Evolutionary conservation across 441 rosid genomes (phyloP).

Genomic region (Erodium texanum): DNA sequence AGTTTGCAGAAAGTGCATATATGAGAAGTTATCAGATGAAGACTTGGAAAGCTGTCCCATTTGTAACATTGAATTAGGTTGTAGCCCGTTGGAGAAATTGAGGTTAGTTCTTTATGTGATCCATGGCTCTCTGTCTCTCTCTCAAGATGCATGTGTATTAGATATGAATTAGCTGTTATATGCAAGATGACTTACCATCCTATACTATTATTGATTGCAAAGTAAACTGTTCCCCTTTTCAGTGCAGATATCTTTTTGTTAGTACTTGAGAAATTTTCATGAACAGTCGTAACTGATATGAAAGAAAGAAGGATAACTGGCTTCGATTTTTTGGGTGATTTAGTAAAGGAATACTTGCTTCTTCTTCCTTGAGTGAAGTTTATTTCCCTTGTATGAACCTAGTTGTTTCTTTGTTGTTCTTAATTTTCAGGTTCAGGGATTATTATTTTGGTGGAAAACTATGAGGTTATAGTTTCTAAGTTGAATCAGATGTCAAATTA

Average conservation of each 20-base stretch:
- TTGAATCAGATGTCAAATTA: background rate
- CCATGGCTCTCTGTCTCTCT: conserved; percentile 9
- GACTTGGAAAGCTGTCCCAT: conserved; percentile 69
- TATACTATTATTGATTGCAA: too few relatives aligned
- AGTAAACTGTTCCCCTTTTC: too few relatives aligned
- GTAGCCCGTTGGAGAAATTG: conserved; percentile 65
- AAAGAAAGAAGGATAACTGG: background rate
- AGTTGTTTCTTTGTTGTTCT: background rate
- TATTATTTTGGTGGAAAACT: background rate
- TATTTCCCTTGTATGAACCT: too few relatives aligned
- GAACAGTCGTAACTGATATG: background rate
- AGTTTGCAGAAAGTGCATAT: conserved; percentile 92
- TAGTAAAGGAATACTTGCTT: too few relatives aligned
- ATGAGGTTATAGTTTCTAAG: background rate
- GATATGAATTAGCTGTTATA: background rate
- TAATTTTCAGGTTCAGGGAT: background rate
- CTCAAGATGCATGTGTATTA: background rate
- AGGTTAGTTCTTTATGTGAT: conserved; percentile 28
- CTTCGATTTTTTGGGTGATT: too few relatives aligned
- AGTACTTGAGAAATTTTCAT: background rate
- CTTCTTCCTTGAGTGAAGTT: background rate
- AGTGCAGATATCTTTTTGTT: too few relatives aligned
- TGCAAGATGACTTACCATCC: background rate
- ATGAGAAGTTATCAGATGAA: conserved; percentile 61
- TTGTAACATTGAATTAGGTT: conserved; percentile 60